Evolutionary conservation across 495 filamentous ascomycete species (phyloP).

Genomic region (Talaromyces borbonicus): DNA sequence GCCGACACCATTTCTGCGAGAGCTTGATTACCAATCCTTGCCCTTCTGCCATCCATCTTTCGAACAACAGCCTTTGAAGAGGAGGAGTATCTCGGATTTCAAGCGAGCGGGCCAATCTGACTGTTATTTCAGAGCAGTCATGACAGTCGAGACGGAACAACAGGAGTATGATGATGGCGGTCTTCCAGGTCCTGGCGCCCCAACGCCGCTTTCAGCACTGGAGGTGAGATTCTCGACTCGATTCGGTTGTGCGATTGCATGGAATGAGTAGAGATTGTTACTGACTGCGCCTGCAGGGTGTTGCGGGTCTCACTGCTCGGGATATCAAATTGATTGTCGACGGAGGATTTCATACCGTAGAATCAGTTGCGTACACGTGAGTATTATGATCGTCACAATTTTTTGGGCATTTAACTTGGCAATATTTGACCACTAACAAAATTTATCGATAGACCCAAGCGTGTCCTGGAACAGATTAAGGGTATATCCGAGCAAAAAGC

Average conservation of each 20-base stretch:
- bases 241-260: not conserved
- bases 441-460: constrained; percentile 56
- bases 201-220: constrained; percentile 79
- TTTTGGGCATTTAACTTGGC: no score
- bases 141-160: constrained; percentile 51
- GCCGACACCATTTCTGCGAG: not conserved
- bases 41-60: not conserved
- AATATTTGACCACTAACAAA: no score
- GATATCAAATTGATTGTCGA: constrained; percentile 91
- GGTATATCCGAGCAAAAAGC: constrained; percentile 97
- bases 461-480: constrained; percentile 85
- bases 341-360: constrained; percentile 88
- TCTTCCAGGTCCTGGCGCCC: constrained; percentile 77
- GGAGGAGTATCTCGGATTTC: no score
- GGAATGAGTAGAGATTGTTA: not conserved
- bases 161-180: constrained; percentile 52
- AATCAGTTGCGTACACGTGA: constrained; percentile 87
- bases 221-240: constrained; percentile 50
- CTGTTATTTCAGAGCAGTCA: no score
- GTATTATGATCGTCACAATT: constrained; percentile 11
- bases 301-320: constrained; percentile 78
- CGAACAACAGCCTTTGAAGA: constrained; percentile 8
- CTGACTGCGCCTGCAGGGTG: constrained; percentile 41
- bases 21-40: not conserved
- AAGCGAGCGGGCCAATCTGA: no score